Conservation (phyloP, 768 basidiomycete genomes). For the Coprinopsis cinerea region DNA sequence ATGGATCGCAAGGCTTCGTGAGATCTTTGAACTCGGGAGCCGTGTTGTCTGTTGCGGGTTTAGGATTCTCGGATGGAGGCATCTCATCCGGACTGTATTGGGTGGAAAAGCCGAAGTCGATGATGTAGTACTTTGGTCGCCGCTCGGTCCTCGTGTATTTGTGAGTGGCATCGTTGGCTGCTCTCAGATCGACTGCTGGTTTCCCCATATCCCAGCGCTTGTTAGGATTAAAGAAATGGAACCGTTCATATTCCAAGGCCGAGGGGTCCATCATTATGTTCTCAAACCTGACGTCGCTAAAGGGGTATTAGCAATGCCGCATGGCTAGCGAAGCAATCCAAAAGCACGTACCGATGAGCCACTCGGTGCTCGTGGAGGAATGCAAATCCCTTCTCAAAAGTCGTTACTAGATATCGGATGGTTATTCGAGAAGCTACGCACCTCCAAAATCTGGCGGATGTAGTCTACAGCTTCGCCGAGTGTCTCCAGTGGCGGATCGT, state of each 20-base stretch:
- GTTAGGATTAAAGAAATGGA: not conserved
- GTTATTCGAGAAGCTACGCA: not conserved
- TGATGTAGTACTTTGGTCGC: slow-evolving; percentile 13
- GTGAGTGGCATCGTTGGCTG: too few relatives aligned
- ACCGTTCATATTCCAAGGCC: not conserved
- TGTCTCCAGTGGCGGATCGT: too few relatives aligned
- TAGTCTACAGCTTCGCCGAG: slow-evolving; percentile 1
- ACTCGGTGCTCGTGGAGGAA: slow-evolving; percentile 6
- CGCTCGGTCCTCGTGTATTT: slow-evolving; percentile 11
- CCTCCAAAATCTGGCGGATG: slow-evolving; percentile 3
- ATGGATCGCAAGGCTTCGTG: not conserved
- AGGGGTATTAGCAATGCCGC: not conserved
- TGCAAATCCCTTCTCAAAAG: slow-evolving; percentile 1
- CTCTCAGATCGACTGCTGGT: too few relatives aligned
- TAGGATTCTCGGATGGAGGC: not conserved
- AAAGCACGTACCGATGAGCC: slow-evolving; percentile 1
- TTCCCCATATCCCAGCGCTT: not conserved
- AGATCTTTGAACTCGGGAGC: not conserved
- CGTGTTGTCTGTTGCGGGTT: not conserved
- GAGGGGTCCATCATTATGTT: slow-evolving; percentile 13
- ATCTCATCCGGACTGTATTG: slow-evolving; percentile 7
- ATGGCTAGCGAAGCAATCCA: not conserved
- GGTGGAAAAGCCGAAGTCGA: slow-evolving; percentile 12
- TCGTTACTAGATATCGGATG: not conserved
- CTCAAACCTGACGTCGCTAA: slow-evolving; percentile 1